These are phyloP conservation scores for Thermoascus crustaceus DNA, from an alignment of 2,329 filamentous ascomycete species.

Conservation along the genomic window DNA sequence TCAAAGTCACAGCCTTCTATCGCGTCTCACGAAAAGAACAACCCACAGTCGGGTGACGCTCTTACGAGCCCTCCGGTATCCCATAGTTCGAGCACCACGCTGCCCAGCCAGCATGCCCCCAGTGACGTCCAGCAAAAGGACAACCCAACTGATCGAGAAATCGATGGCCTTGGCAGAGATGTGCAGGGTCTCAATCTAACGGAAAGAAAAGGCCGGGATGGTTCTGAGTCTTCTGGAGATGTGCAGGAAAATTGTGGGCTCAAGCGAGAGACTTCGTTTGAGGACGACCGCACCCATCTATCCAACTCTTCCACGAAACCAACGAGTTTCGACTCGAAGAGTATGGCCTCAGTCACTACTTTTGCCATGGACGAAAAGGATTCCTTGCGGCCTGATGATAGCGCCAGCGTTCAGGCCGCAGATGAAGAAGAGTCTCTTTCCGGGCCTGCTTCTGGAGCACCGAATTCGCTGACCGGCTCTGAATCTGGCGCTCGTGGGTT, in stretches of 20 bases:
- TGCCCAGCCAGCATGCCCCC: conserved; percentile 13
- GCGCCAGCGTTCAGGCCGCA: conserved; percentile 81
- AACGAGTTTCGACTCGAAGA: conserved; percentile 86
- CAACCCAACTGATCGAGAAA: conserved; percentile 14
- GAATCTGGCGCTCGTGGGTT: conserved; percentile 53
- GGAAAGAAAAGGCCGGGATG: conserved; percentile 18
- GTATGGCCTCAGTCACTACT: conserved; percentile 85
- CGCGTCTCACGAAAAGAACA: conserved; percentile 19
- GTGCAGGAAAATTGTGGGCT: conserved; percentile 21
- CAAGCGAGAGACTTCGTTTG: conserved; percentile 31
- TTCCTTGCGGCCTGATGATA: conserved; percentile 87
- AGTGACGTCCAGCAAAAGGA: conserved; percentile 12
- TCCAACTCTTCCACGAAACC: conserved; percentile 67
- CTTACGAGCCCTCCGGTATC: conserved; percentile 10
- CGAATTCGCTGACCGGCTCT: conserved; percentile 73
- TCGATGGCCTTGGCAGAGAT: conserved; percentile 24
- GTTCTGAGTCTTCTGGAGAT: conserved; percentile 19
- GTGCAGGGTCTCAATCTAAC: conserved; percentile 27
- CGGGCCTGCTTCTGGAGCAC: conserved; percentile 63
- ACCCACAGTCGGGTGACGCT: conserved; percentile 13
- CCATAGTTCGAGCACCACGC: conserved; percentile 12
- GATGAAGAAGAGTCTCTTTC: conserved; percentile 86
- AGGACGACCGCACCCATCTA: conserved; percentile 42
- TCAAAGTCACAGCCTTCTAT: conserved; percentile 18
- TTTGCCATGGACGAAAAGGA: conserved; percentile 97